Conservation (phyloP, 768 basidiomycete genomes). For the Lactarius vividus region DNA sequence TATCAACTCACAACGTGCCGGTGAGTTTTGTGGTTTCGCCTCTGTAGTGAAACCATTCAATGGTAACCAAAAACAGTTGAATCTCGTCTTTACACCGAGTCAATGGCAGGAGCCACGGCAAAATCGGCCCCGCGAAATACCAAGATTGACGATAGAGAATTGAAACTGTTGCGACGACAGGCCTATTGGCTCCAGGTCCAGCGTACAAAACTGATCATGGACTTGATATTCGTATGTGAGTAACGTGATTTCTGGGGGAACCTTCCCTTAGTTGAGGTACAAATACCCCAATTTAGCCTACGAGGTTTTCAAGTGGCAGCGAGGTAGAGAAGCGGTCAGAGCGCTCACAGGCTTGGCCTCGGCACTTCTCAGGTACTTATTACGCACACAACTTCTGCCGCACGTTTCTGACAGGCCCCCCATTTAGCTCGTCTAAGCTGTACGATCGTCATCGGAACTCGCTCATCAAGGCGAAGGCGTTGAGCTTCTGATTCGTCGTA, state of each 20-base stretch:
- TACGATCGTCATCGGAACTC: conserved; percentile 67
- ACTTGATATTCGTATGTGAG: conserved; percentile 85
- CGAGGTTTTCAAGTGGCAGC: conserved; percentile 69
- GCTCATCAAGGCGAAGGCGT: conserved; percentile 60
- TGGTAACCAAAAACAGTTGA: conserved; percentile 48
- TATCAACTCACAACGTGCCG: conserved; percentile 57
- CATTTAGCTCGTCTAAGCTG: conserved; percentile 64
- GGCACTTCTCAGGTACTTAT: conserved; percentile 65
- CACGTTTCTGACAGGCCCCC: conserved; percentile 16
- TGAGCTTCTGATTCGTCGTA: conserved; percentile 32
- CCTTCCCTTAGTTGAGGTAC: conserved; percentile 11
- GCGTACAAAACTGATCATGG: conserved; percentile 73
- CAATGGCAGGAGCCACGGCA: conserved; percentile 64
- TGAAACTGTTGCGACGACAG: conserved; percentile 62
- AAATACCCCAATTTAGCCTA: conserved; percentile 50
- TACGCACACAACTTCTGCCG: conserved; percentile 19
- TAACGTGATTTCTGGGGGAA: conserved; percentile 24
- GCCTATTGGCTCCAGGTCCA: conserved; percentile 75
- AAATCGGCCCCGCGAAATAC: conserved; percentile 60
- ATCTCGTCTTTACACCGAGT: conserved; percentile 68
- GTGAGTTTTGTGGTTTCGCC: conserved; percentile 37
- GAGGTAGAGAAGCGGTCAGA: conserved; percentile 58
- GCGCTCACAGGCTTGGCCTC: conserved; percentile 65
- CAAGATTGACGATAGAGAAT: conserved; percentile 68
- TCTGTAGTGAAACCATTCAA: conserved; percentile 12